Percentiles rank a stretch among this genome's conserved stretches.
Evolutionary conservation across 345 rosid species (phyloP).

Genomic region (Salix viminalis): DNA sequence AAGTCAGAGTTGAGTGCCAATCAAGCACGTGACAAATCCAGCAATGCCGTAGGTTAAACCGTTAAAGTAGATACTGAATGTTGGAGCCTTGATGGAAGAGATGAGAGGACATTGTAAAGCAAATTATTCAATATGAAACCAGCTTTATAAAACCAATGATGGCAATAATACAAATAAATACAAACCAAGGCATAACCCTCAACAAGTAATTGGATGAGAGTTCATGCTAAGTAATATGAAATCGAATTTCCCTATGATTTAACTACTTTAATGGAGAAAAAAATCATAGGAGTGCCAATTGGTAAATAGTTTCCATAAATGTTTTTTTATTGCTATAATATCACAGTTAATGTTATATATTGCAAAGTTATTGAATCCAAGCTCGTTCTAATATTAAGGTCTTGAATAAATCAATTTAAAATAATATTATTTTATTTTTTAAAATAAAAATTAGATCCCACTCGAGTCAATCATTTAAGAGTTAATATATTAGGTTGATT

Average conservation of each 20-base stretch:
- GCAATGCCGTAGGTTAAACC: neutral
- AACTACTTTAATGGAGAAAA: neutral
- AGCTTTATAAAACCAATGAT: slow-evolving; percentile 7
- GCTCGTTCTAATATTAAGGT: no score
- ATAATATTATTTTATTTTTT: no score
- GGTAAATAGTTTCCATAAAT: no score
- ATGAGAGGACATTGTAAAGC: neutral
- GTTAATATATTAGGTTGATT: no score
- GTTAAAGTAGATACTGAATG: neutral
- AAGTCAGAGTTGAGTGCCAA: neutral
- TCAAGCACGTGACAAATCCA: neutral
- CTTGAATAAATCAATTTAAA: no score
- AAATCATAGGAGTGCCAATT: neutral
- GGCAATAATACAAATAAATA: slow-evolving; percentile 4
- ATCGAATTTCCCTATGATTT: neutral
- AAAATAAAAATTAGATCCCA: no score
- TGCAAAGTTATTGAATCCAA: no score
- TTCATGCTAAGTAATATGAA: neutral
- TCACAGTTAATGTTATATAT: no score
- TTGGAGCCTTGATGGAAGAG: neutral
- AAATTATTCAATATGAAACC: neutral
- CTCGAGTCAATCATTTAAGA: no score
- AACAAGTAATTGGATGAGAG: neutral
- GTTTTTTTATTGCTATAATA: no score
- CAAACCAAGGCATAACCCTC: slow-evolving; percentile 1